A percentile compares a stretch with the other conserved stretches of the same genome.
phyloP scores from a whole-genome alignment of 2,329 filamentous ascomycete genomes.

The Trichoderma arundinaceum region DNA sequence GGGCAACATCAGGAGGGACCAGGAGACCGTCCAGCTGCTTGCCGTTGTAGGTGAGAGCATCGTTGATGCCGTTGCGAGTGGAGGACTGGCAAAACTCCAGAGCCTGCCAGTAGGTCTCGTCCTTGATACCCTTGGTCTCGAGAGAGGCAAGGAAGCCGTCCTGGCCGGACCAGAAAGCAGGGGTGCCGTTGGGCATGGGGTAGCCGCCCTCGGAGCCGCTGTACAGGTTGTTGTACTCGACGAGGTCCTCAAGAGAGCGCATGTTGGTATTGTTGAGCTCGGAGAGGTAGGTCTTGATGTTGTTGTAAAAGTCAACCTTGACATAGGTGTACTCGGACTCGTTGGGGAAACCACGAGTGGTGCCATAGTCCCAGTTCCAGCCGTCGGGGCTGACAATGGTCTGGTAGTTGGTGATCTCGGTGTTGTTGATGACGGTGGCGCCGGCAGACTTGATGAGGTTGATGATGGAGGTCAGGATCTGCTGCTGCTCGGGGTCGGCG shows the following conservation, averaged over 20 bases:
- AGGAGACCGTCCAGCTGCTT: constrained; percentile 65
- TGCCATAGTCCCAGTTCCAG: constrained; percentile 78
- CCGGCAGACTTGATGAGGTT: constrained; percentile 63
- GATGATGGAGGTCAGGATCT: constrained; percentile 55
- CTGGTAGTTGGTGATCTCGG: constrained; percentile 68
- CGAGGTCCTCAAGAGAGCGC: constrained; percentile 66
- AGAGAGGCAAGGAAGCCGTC: constrained; percentile 71
- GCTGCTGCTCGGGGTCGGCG: constrained; percentile 61
- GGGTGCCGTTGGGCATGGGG: constrained; percentile 58
- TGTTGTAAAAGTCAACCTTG: constrained; percentile 72
- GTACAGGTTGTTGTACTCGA: constrained; percentile 68
- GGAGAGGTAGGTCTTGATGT: constrained; percentile 66
- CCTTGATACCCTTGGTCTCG: constrained; percentile 62
- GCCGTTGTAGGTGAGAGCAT: constrained; percentile 59
- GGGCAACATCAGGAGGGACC: constrained; percentile 70
- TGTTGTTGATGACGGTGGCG: constrained; percentile 71
- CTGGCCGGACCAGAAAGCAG: constrained; percentile 73
- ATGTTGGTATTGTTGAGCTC: constrained; percentile 67
- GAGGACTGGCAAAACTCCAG: constrained; percentile 65
- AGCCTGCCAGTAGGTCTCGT: constrained; percentile 71
- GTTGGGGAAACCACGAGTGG: constrained; percentile 66
- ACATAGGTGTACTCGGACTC: constrained; percentile 76
- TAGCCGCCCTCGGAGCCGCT: constrained; percentile 70
- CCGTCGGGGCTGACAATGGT: constrained; percentile 67
- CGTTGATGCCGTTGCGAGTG: constrained; percentile 71